Percentiles rank a stretch among this genome's conserved stretches.
Conservation (phyloP, 352 stramenopile species). For the Phytophthora sp. region DNA sequence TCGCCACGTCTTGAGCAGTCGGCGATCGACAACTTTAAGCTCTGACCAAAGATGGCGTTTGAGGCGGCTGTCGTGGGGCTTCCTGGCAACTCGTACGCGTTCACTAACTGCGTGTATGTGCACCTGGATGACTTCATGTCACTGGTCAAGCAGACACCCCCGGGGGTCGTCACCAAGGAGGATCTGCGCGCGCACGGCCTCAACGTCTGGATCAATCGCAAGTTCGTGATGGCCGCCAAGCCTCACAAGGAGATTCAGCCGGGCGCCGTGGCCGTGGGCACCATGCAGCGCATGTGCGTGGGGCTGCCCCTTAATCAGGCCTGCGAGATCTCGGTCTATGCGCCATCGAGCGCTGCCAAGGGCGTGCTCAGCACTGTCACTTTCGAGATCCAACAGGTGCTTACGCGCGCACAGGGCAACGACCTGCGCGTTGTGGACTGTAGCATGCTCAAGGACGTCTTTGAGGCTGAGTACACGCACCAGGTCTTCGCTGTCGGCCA, state of each 20-base stretch:
- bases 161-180: constrained; percentile 70
- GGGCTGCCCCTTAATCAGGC: constrained; percentile 68
- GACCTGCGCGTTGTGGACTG: constrained; percentile 78
- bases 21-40: not conserved
- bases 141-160: constrained; percentile 67
- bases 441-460: constrained; percentile 63
- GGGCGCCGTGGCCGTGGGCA: constrained; percentile 70
- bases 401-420: constrained; percentile 69
- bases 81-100: constrained; percentile 78
- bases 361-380: constrained; percentile 71
- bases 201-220: constrained; percentile 84
- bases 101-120: constrained; percentile 87
- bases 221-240: constrained; percentile 83
- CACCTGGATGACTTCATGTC: constrained; percentile 77
- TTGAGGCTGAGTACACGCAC: constrained; percentile 74
- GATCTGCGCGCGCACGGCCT: constrained; percentile 74
- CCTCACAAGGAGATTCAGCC: constrained; percentile 69
- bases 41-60: constrained; percentile 51
- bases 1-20: constrained; percentile 16
- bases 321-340: constrained; percentile 71
- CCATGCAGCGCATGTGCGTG: constrained; percentile 82
- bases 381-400: constrained; percentile 83
- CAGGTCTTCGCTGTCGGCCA: constrained; percentile 81
- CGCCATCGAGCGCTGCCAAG: constrained; percentile 46
- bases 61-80: constrained; percentile 69